A percentile compares a stretch with the other conserved stretches of the same genome.
Conservation (phyloP, 2,329 filamentous ascomycete species). For the Penicillium sp. region DNA sequence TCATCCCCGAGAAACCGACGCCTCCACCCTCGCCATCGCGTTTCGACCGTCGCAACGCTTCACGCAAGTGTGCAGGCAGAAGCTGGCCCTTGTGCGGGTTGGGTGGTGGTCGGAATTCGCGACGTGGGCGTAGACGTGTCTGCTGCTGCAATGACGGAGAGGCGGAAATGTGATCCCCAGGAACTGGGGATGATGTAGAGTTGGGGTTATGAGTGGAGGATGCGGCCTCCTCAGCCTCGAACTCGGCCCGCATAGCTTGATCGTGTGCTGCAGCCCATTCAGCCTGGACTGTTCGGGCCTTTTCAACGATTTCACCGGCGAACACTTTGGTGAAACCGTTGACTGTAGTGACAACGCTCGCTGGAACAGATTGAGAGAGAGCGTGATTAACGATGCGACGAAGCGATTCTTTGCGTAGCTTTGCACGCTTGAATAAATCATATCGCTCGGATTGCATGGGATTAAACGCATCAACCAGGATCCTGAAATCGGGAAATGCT, state of each 20-base stretch:
- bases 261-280: slow-evolving; percentile 49
- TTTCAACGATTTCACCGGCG: slow-evolving; percentile 62
- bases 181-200: slow-evolving; percentile 1
- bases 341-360: slow-evolving; percentile 60
- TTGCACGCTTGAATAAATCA: slow-evolving; percentile 48
- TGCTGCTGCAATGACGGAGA: slow-evolving; percentile 8
- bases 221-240: slow-evolving; percentile 53
- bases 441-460: slow-evolving; percentile 47
- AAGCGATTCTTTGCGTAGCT: slow-evolving; percentile 49
- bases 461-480: slow-evolving; percentile 47
- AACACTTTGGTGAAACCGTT: slow-evolving; percentile 64
- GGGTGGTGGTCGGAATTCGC: slow-evolving; percentile 36
- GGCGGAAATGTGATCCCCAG: not conserved
- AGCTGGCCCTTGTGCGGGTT: slow-evolving; percentile 48
- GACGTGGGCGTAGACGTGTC: slow-evolving; percentile 18
- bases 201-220: slow-evolving; percentile 12
- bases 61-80: slow-evolving; percentile 48
- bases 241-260: slow-evolving; percentile 51
- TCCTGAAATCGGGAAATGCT: slow-evolving; percentile 22
- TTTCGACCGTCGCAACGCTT: slow-evolving; percentile 47
- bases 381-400: slow-evolving; percentile 62
- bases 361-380: slow-evolving; percentile 62
- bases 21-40: slow-evolving; percentile 47
- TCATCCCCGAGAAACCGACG: slow-evolving; percentile 46
- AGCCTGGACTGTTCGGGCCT: slow-evolving; percentile 59